These are phyloP conservation scores for Papiliotrema nemorosa DNA, from an alignment of 1,284 basidiomycete species.

Conservation along the genomic window DNA sequence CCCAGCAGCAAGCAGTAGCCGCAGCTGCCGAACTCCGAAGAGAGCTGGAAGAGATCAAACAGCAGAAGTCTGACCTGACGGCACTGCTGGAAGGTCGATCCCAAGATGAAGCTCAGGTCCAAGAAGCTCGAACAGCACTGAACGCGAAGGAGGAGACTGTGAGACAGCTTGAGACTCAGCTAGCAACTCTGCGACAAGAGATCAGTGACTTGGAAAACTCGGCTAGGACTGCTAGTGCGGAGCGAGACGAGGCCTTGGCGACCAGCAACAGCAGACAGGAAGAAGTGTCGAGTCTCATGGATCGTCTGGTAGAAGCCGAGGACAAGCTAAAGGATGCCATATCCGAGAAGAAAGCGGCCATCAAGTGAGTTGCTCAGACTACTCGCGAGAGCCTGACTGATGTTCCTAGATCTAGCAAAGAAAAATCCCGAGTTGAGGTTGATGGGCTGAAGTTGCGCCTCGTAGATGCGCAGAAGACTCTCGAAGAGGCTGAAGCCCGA, in stretches of 20 bases:
- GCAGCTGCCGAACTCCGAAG: too few relatives aligned
- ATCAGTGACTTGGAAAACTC: background rate
- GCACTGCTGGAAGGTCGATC: background rate
- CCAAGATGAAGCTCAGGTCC: background rate
- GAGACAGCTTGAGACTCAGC: background rate
- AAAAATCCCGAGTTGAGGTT: background rate
- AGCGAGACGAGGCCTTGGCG: background rate
- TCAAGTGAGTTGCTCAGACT: constrained; percentile 1
- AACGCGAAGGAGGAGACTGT: background rate
- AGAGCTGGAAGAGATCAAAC: background rate
- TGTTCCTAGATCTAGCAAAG: background rate
- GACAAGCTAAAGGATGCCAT: constrained; percentile 1
- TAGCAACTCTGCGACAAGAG: background rate
- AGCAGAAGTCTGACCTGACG: background rate
- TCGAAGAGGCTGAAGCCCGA: constrained; percentile 4
- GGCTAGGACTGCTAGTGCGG: background rate
- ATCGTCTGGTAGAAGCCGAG: background rate
- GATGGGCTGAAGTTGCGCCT: constrained; percentile 15
- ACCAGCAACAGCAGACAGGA: background rate
- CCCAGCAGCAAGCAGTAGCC: too few relatives aligned
- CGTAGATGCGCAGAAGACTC: constrained; percentile 16
- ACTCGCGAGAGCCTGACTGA: background rate
- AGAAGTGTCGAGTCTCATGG: background rate
- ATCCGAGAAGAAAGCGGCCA: background rate
- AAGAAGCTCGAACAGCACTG: background rate